Evolutionary conservation across 2,329 filamentous ascomycete species (phyloP).

Genomic region (Herpomyces periplanetae): DNA sequence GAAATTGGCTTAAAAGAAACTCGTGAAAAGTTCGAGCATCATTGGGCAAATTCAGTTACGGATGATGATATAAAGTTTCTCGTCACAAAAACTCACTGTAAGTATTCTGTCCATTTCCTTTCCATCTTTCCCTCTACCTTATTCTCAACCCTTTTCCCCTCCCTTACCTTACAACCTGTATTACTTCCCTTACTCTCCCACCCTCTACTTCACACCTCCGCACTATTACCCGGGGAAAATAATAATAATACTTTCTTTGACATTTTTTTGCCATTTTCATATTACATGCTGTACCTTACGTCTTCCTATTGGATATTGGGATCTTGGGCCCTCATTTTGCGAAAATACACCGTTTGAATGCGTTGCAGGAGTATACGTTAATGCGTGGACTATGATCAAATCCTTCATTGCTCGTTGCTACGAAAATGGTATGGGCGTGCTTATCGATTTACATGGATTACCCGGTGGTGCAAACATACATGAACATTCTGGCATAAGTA

Average conservation of each 20-base stretch:
- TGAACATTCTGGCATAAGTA: conserved; percentile 16
- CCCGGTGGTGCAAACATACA: conserved; percentile 17
- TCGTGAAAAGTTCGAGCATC: conserved; percentile 12
- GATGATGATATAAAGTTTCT: conserved; percentile 15
- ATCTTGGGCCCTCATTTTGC: conserved; percentile 13
- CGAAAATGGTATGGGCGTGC: conserved; percentile 12
- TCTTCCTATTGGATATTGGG: conserved; percentile 19
- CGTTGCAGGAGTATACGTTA: conserved; percentile 11
- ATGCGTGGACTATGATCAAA: conserved; percentile 14
- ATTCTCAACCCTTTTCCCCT: no score
- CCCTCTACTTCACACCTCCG: no score
- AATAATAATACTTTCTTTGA: no score
- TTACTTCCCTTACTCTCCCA: no score
- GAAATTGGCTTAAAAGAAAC: conserved; percentile 12
- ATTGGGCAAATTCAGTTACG: conserved; percentile 13
- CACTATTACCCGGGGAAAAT: no score
- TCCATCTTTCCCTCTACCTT: neutral
- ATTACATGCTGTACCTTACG: conserved; percentile 14
- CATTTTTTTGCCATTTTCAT: no score
- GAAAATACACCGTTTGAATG: conserved; percentile 13
- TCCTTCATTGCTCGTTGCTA: conserved; percentile 11
- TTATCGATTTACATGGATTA: conserved; percentile 18
- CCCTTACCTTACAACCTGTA: no score
- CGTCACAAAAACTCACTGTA: conserved; percentile 12
- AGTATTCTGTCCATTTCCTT: conserved; percentile 1